phyloP scores from a whole-genome alignment of 352 stramenopile genomes.

The Phytophthora brassicae region DNA sequence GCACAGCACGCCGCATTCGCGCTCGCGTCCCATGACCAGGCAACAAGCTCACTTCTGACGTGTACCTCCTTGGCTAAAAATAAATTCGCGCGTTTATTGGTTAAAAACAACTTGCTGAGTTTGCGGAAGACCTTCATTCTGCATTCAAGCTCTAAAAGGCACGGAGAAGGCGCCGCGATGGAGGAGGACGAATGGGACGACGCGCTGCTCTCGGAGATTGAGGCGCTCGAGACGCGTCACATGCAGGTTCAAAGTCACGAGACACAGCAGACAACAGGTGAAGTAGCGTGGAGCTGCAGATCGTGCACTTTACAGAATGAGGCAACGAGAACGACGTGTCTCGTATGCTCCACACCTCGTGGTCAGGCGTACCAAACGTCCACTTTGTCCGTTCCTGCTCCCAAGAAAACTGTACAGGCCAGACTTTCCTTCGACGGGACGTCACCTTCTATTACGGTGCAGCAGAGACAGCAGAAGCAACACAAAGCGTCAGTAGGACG shows the following conservation, averaged over 20 bases:
- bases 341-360: constrained; percentile 54
- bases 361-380: constrained; percentile 33
- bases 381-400: background rate
- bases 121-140: background rate
- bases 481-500: background rate
- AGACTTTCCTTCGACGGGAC: constrained; percentile 57
- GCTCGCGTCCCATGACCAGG: constrained; percentile 5
- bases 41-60: too few relatives aligned
- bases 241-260: constrained; percentile 18
- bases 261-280: background rate
- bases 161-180: constrained; percentile 3
- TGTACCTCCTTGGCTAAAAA: too few relatives aligned
- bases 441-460: background rate
- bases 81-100: background rate
- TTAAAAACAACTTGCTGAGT: background rate
- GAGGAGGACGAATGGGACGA: constrained; percentile 86
- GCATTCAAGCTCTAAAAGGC: background rate
- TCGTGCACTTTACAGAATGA: constrained; percentile 73
- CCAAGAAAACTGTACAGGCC: constrained; percentile 59
- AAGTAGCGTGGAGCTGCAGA: constrained; percentile 38
- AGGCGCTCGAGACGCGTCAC: constrained; percentile 57
- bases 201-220: constrained; percentile 69
- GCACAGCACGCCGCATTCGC: constrained; percentile 59
- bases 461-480: constrained; percentile 8
- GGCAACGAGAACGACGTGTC: constrained; percentile 33